Evolutionary conservation across 176 grass and related monocot species (phyloP), one percentile per base, ranked within the genome.

Genomic region (Aegilops tauschii): DNA sequence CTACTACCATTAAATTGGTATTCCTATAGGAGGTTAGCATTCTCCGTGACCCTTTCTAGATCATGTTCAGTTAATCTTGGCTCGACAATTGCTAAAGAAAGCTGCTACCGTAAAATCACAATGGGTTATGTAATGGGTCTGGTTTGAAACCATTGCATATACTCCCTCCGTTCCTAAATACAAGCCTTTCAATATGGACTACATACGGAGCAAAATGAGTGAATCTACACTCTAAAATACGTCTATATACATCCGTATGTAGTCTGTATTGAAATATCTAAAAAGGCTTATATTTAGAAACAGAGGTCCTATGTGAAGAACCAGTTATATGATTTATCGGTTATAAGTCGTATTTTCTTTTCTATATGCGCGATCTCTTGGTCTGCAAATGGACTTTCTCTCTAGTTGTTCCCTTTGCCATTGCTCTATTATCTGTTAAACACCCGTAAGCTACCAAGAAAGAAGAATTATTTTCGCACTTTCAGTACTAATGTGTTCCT

Each of bases 1-100:
- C 31, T 70, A 68, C 9, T 80, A 37, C 52, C 56, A 59, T 36
- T 63, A 75, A 52, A 66, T 77, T 77, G 61, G 68, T 56, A 82
- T 44, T 28, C 47, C 29, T 61, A 67, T 30, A 78, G 73, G 28
- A 84, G 34, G 59, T 58, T 80, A 68, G 27, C 45, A 69, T 79
- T 65, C 10, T 58, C 67, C 16, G 17, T 40, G 23, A 29, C 29
- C 7, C 65, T 82, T 69, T 69, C 56, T 83, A 35, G 32, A 65
- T 31, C 84, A 39, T 31, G 69, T 13, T 59, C 40, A 74, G 44
- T 37, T 39, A 36, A 2, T 44, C 79, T 73, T 79, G 17, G 9
- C 56, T 59, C 5, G 31, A 56, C 58, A 78, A 18, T 44, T 21
- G 42, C 10, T 28, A 75, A 79, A 29, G 67, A 73, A 63, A 20